Evolutionary conservation across 2,329 filamentous ascomycete genomes (phyloP), one percentile per base, ranked within the genome.

Genomic region (Diplocarpon rosae): DNA sequence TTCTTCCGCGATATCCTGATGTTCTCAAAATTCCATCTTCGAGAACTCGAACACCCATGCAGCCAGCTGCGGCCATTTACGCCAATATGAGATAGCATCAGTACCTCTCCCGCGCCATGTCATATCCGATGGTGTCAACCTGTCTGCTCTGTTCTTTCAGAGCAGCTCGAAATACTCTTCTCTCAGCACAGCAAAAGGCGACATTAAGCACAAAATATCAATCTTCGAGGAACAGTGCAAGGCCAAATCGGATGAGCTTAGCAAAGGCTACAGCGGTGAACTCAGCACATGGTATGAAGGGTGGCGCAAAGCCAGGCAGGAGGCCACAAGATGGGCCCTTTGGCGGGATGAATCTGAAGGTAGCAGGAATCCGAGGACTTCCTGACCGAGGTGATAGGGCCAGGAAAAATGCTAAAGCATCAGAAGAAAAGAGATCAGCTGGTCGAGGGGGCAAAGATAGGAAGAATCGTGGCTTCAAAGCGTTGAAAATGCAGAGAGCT

Each of bases 401-500:
- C 37, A 39, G 33, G 10, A 32, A 32, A 39, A 16, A 24, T 30
- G n/a, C n/a, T 20, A 41, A 32, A 27, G 37, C 4, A 15, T 24
- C 13, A 28, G 38, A 30, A 20, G n/a, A 10, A 24, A 33, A 12
- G 14, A 32, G 33, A 9, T 24, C 34, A 32, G 27, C 16, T 35
- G 32, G 31, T 9, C 38, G 38, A 48, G 45, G 40, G 50, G 37
- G 46, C 43, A 42, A 15, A 66, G 69, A 9, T 64, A 69, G 38
- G 60, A 67, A 40, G 70, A 27, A 65, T 52, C 65, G 48, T 59
- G 68, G 42, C 36, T 62, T 50, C 64, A 89, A 93, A 62, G 89
- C 90, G 4, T 70, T 96, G 63, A 95, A 93, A 67, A 96, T 96
- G 90, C 90, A 95, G 62, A 78, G 80, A 41, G 73, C 84, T 1